A percentile compares a stretch with the other conserved stretches of the same genome.
These are phyloP conservation scores for Sporisorium reilianum DNA, from an alignment of 1,284 basidiomycete species.

Conservation along the genomic window DNA sequence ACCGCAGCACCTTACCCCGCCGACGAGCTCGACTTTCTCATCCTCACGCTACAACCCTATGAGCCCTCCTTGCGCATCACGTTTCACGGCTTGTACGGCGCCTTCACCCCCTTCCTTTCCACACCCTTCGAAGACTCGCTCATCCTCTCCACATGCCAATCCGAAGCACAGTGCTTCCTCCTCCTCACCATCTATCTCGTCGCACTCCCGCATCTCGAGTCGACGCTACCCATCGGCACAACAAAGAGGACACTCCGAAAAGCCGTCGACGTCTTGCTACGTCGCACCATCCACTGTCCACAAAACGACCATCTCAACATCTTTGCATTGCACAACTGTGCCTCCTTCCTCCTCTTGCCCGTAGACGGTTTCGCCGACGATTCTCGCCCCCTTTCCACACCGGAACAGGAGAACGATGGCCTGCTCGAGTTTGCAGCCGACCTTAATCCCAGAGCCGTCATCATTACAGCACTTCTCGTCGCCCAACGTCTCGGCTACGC, in stretches of 20 bases:
- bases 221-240: constrained; percentile 12
- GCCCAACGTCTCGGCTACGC: constrained; percentile 38
- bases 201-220: constrained; percentile 38
- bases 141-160: constrained; percentile 19
- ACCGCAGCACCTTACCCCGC: constrained; percentile 12
- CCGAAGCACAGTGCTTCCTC: constrained; percentile 33
- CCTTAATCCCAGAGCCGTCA: constrained; percentile 42
- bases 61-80: constrained; percentile 23
- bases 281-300: constrained; percentile 31
- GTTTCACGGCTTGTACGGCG: constrained; percentile 41
- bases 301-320: constrained; percentile 43
- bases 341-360: constrained; percentile 37
- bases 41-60: constrained; percentile 20
- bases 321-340: constrained; percentile 41
- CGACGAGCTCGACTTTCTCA: constrained; percentile 27
- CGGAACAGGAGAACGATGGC: constrained; percentile 40
- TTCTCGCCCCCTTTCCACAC: constrained; percentile 21
- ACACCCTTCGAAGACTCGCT: constrained; percentile 34
- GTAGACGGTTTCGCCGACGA: constrained; percentile 36
- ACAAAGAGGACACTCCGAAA: constrained; percentile 24
- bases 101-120: constrained; percentile 45
- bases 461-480: constrained; percentile 37
- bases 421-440: constrained; percentile 36
- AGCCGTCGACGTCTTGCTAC: constrained; percentile 35
- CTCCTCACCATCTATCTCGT: constrained; percentile 40